phyloP scores from a whole-genome alignment of 2,329 filamentous ascomycete species.

The Hypoxylon sp. region DNA sequence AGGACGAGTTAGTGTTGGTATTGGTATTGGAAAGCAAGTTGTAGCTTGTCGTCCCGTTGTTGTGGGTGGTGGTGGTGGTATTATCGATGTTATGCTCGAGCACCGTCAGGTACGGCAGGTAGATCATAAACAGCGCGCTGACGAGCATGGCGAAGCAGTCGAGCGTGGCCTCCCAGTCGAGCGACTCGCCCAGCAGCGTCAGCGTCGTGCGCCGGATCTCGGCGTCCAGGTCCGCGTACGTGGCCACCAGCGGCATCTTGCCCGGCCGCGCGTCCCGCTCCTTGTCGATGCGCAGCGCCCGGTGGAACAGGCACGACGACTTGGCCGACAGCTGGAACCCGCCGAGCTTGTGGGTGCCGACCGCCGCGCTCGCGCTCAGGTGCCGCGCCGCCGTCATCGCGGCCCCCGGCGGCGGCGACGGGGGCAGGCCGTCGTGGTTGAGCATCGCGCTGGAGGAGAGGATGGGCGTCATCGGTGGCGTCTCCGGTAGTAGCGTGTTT shows the following conservation, averaged over 20 bases:
- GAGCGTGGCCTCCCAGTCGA: slow-evolving; percentile 50
- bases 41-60: no score
- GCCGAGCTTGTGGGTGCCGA: slow-evolving; percentile 42
- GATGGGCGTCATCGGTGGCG: slow-evolving; percentile 39
- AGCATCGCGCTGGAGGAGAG: neutral
- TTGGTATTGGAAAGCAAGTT: no score
- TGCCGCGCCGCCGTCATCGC: slow-evolving; percentile 9
- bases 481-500: slow-evolving; percentile 48
- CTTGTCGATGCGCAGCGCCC: slow-evolving; percentile 48
- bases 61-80: neutral
- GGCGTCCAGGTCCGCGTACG: slow-evolving; percentile 46
- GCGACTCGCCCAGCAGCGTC: slow-evolving; percentile 44
- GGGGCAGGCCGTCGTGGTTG: slow-evolving; percentile 3
- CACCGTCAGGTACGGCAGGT: slow-evolving; percentile 49
- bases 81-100: slow-evolving; percentile 38
- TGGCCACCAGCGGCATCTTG: slow-evolving; percentile 45
- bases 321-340: slow-evolving; percentile 51
- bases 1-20: neutral
- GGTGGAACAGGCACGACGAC: slow-evolving; percentile 48
- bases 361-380: slow-evolving; percentile 41
- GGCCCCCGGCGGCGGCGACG: slow-evolving; percentile 8
- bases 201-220: slow-evolving; percentile 48
- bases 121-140: slow-evolving; percentile 50
- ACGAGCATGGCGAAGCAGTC: slow-evolving; percentile 53
- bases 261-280: slow-evolving; percentile 41